Base-by-base conservation (phyloP, 139 green algal genomes). In the Bryopsis sp. region DNA sequence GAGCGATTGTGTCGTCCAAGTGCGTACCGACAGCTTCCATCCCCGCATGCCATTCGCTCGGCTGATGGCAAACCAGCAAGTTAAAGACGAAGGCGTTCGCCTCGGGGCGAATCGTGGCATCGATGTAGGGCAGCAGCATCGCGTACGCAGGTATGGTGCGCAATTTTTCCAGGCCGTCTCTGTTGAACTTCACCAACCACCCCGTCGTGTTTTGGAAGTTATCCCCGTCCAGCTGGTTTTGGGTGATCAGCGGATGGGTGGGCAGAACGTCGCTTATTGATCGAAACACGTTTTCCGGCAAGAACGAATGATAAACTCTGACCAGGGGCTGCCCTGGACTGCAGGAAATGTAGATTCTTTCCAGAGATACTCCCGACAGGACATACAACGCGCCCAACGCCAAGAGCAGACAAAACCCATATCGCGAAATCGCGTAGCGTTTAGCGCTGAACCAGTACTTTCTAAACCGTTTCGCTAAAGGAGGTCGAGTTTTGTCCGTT, bases 161-260 rank as follows among this genome's bases (percentile, higher is more conserved):
- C 5, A 61, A 61, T 61, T 31, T 15, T 26, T 61, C 43, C 8
- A 67, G 28, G 59, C 59, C 59, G 24, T 67, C 59, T 29, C 28
- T n/a, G 29, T 67, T 67, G 59, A 67, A 67, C 31, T 67, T 67
- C 59, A 67, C 34, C n/a, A 67, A 47, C 59, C 59, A 67, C 26
- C 59, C 59, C 31, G 26, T 8, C 15, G 59, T 67, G 24, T 39
- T 22, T 8, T 67, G 38, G 29, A 67, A 67, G 29, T 43, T 67
- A 22, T 39, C 29, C 59, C 15, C 59, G 29, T 67, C 19, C 26
- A 67, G 31, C 6, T 67, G 24, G 29, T 67, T 67, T n/a, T 4
- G 15, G 32, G 15, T 8, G 32, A 67, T 47, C 59, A 67, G 31
- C 6, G 59, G 32, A 24, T 67, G 32, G 6, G 24, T 24, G 8